A percentile compares a stretch with the other conserved stretches of the same genome.
These are phyloP conservation scores for Carex arenaria DNA, from an alignment of 202 grass and related monocot genomes.

Conservation along the genomic window DNA sequence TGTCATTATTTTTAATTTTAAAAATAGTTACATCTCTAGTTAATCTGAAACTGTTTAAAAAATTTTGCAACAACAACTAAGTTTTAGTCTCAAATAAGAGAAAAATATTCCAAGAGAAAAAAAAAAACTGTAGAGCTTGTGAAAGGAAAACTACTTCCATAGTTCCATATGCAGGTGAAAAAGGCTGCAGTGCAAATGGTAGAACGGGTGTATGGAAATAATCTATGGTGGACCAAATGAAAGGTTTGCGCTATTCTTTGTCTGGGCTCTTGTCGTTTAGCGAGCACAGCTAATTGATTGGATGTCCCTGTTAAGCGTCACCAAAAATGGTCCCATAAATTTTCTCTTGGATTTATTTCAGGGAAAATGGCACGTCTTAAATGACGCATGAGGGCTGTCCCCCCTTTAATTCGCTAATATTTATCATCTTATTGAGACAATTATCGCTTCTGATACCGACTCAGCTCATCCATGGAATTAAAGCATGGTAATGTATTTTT, in stretches of 20 bases:
- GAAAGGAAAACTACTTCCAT: too few species aligned
- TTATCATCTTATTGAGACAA: constrained; percentile 10
- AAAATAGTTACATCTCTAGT: too few species aligned
- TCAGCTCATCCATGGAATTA: neutral
- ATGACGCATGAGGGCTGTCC: constrained; percentile 25
- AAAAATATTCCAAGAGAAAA: too few species aligned
- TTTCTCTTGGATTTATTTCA: constrained; percentile 19
- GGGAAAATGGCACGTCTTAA: constrained; percentile 20
- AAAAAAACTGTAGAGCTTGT: too few species aligned
- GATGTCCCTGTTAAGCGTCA: neutral
- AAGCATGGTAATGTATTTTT: neutral
- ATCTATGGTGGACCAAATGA: neutral
- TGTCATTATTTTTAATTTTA: too few species aligned
- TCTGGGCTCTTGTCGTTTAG: constrained; percentile 19
- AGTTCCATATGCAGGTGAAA: too few species aligned
- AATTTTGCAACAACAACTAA: too few species aligned
- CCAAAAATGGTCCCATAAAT: constrained; percentile 5
- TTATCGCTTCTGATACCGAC: neutral
- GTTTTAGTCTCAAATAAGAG: too few species aligned
- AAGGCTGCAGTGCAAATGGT: neutral
- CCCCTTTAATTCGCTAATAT: neutral
- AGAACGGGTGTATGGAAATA: neutral
- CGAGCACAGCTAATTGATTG: constrained; percentile 26
- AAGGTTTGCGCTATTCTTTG: neutral
- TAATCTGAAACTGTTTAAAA: too few species aligned